phyloP scores from a whole-genome alignment of 2,329 filamentous ascomycete species.

The Colletotrichum tofieldiae region DNA sequence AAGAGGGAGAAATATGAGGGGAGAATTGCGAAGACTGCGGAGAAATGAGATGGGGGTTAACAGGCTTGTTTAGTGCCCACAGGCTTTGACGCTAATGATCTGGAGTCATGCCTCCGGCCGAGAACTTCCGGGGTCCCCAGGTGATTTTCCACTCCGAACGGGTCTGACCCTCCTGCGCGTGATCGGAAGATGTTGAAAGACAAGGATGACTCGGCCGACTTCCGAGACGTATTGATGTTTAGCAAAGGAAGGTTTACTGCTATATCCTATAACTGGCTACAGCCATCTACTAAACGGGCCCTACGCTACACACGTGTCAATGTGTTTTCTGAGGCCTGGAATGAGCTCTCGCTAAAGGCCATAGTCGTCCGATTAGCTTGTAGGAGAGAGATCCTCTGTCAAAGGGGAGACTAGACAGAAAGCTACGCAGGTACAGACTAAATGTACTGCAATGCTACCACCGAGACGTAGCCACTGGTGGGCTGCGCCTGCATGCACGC shows the following conservation, averaged over 20 bases:
- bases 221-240: conserved; percentile 9
- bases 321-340: too few relatives aligned
- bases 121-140: conserved; percentile 30
- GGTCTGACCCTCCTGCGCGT: conserved; percentile 8
- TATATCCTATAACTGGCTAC: too few relatives aligned
- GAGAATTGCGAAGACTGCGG: conserved; percentile 40
- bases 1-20: conserved; percentile 15
- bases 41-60: conserved; percentile 30
- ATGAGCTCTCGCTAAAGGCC: too few relatives aligned
- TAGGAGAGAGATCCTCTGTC: too few relatives aligned
- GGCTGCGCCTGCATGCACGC: too few relatives aligned
- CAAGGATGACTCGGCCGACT: conserved; percentile 25
- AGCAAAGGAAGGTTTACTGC: neutral
- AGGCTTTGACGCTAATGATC: conserved; percentile 5
- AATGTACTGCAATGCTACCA: too few relatives aligned
- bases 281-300: too few relatives aligned
- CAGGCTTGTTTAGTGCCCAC: conserved; percentile 8
- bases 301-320: too few relatives aligned
- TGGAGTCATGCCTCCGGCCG: conserved; percentile 8
- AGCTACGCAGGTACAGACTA: too few relatives aligned
- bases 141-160: conserved; percentile 6
- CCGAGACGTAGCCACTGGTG: too few relatives aligned
- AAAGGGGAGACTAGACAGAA: too few relatives aligned
- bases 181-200: conserved; percentile 7
- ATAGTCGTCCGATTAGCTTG: too few relatives aligned